These are phyloP conservation scores for Cutaneotrichosporon sp. DNA, from an alignment of 1,284 basidiomycete species.

Conservation along the genomic window DNA sequence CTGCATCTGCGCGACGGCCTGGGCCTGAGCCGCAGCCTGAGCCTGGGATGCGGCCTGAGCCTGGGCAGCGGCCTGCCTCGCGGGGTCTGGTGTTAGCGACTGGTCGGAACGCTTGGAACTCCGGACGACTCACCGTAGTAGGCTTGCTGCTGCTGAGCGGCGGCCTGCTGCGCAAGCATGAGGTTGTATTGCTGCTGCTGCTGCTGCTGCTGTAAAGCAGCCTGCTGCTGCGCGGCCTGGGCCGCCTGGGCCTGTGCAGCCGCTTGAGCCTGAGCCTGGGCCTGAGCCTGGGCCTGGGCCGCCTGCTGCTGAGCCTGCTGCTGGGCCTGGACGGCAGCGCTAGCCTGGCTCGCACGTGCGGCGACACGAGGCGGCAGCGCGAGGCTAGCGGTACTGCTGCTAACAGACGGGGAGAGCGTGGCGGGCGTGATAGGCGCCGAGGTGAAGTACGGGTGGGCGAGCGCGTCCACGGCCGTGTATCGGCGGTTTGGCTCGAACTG, in stretches of 20 bases:
- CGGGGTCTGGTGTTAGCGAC: conserved; percentile 23
- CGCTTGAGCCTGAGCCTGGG: conserved; percentile 47
- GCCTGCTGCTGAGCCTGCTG: conserved; percentile 32
- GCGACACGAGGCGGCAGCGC: conserved; percentile 48
- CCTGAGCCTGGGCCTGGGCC: conserved; percentile 51
- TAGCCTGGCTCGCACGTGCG: conserved; percentile 42
- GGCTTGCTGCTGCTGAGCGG: conserved; percentile 30
- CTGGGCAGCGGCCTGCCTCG: conserved; percentile 36
- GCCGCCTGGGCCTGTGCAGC: conserved; percentile 43
- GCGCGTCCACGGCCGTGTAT: conserved; percentile 86
- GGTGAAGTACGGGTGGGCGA: conserved; percentile 91
- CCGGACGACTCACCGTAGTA: conserved; percentile 39
- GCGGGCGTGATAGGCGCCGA: conserved; percentile 41
- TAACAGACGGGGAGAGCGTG: conserved; percentile 36
- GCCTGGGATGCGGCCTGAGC: no score
- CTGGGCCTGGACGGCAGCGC: conserved; percentile 45
- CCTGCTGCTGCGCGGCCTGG: conserved; percentile 45
- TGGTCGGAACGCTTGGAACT: not conserved
- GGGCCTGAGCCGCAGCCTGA: conserved; percentile 47
- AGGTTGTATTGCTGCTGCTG: conserved; percentile 40
- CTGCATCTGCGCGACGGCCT: conserved; percentile 30
- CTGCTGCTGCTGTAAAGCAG: conserved; percentile 38
- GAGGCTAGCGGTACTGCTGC: conserved; percentile 37
- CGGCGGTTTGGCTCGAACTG: conserved; percentile 95
- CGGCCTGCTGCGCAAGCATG: conserved; percentile 28